Conservation (phyloP, 1,284 basidiomycete species). For the Cryptococcus floricola region DNA sequence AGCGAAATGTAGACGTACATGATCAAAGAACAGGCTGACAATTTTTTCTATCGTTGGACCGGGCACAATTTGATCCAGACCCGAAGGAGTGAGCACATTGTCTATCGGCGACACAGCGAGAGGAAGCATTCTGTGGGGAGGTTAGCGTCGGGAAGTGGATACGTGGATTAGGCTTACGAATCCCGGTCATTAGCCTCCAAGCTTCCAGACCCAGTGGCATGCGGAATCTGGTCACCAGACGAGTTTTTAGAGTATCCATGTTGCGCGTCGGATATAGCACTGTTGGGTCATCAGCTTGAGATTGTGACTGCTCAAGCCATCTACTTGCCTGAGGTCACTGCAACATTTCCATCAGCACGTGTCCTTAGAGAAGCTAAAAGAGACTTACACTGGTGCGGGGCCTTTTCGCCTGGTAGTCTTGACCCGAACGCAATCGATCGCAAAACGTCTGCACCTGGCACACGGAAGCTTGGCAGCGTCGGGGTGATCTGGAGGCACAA, state of each 20-base stretch:
- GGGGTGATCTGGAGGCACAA: slow-evolving; percentile 39
- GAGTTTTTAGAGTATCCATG: slow-evolving; percentile 17
- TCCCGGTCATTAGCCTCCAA: neutral
- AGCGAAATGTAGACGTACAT: slow-evolving; percentile 20
- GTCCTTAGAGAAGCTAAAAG: neutral
- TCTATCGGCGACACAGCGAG: neutral
- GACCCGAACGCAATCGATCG: slow-evolving; percentile 39
- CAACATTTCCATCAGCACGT: neutral
- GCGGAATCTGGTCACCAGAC: neutral
- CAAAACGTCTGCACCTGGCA: slow-evolving; percentile 40
- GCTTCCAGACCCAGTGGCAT: neutral
- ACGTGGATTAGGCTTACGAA: neutral
- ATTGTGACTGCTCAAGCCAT: neutral
- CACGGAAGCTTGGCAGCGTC: slow-evolving; percentile 42
- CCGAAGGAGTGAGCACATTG: slow-evolving; percentile 15
- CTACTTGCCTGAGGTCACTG: slow-evolving; percentile 20
- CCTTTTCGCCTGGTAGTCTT: slow-evolving; percentile 35
- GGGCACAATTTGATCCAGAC: slow-evolving; percentile 35
- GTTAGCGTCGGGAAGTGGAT: too few species aligned
- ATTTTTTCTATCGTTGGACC: slow-evolving; percentile 31
- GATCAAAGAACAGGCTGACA: slow-evolving; percentile 41
- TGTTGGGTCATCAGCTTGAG: slow-evolving; percentile 12
- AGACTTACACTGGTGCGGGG: slow-evolving; percentile 37
- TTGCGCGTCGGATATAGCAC: slow-evolving; percentile 32
- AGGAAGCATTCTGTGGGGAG: too few species aligned